These are phyloP conservation scores for Apodospora peruviana DNA, from an alignment of 495 filamentous ascomycete species.

Conservation along the genomic window DNA sequence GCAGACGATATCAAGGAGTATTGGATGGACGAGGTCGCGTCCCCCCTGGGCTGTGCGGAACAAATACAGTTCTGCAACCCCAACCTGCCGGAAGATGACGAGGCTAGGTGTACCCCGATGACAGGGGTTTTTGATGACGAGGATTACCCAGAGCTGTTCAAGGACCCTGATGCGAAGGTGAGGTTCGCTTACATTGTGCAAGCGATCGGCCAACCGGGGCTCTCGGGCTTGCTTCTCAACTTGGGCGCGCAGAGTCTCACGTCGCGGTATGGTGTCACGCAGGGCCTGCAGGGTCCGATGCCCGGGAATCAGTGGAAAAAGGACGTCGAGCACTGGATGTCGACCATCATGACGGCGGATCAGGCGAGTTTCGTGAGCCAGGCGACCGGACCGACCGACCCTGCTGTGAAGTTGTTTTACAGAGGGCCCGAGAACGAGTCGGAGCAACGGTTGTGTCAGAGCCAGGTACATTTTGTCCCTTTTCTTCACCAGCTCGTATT, in stretches of 20 bases:
- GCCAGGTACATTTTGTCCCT: too few species aligned
- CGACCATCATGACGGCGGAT: constrained; percentile 17
- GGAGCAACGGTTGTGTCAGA: neutral
- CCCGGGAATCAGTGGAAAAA: constrained; percentile 29
- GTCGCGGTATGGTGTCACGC: neutral
- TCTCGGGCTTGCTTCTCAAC: too few species aligned
- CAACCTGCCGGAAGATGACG: neutral
- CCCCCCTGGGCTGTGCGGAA: neutral
- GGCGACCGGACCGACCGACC: constrained; percentile 13
- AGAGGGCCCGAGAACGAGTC: neutral
- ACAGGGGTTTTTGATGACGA: neutral
- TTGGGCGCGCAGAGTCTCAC: neutral
- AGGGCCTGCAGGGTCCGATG: constrained; percentile 7
- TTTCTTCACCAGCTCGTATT: too few species aligned
- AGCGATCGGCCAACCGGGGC: too few species aligned
- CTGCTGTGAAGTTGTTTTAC: neutral
- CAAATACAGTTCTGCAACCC: neutral
- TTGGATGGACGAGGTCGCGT: neutral
- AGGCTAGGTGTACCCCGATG: neutral
- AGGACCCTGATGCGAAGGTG: too few species aligned
- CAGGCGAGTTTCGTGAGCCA: constrained; percentile 19
- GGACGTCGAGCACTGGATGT: constrained; percentile 25
- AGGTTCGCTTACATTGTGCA: too few species aligned
- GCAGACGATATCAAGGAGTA: neutral
- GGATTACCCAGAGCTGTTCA: neutral